A percentile compares a stretch with the other conserved stretches of the same genome.
Conservation (phyloP, 139 green algal genomes). For the Tetradesmus obliquus region DNA sequence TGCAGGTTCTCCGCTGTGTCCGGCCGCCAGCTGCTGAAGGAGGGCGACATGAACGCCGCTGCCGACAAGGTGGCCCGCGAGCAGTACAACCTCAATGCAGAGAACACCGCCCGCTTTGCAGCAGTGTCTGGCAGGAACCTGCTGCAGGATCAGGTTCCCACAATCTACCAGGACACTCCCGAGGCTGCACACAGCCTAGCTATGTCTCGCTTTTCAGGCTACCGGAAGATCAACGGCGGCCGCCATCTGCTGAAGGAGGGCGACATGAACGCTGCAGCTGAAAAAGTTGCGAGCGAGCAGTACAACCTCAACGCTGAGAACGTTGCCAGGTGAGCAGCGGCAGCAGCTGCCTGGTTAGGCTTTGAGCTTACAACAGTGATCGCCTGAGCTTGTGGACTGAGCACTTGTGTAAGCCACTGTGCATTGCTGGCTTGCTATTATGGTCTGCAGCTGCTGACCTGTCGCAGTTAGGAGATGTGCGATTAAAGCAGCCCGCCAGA, state of each 20-base stretch:
- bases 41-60: not conserved
- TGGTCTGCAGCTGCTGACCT: too few species aligned
- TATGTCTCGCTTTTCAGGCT: not conserved
- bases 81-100: not conserved
- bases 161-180: not conserved
- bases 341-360: too few species aligned
- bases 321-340: not conserved
- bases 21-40: not conserved
- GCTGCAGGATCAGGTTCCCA: not conserved
- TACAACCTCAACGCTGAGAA: not conserved
- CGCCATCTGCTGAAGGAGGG: not conserved
- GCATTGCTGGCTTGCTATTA: too few species aligned
- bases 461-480: too few species aligned
- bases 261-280: not conserved
- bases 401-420: too few species aligned
- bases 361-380: not conserved
- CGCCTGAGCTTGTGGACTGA: too few species aligned
- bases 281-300: not conserved
- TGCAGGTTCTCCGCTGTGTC: not conserved
- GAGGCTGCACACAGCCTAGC: not conserved
- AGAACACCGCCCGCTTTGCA: not conserved
- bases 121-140: not conserved
- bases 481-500: too few species aligned
- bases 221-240: not conserved
- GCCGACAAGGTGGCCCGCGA: not conserved